A percentile compares a stretch with the other conserved stretches of the same genome.
Evolutionary conservation across 306 rosid genomes (phyloP).

Genomic region (Macrotyloma uniflorum): DNA sequence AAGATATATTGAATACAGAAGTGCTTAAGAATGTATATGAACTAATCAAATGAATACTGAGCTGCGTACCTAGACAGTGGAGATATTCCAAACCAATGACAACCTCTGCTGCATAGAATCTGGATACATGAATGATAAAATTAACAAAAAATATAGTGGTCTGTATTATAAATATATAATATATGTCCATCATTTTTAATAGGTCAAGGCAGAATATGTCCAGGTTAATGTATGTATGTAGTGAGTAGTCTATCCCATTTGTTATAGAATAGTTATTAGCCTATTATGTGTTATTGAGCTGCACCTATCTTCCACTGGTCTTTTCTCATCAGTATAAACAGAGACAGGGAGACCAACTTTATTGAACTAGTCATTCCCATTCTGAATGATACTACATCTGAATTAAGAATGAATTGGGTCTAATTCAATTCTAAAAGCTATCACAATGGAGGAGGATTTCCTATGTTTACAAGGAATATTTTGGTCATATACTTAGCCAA

Average conservation of each 20-base stretch:
- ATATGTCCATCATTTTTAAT: background rate
- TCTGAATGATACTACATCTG: background rate
- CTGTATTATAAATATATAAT: background rate
- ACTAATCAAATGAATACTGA: slow-evolving; percentile 24
- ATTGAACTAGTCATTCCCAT: background rate
- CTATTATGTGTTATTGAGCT: background rate
- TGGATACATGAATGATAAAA: slow-evolving; percentile 43
- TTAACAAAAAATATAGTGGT: slow-evolving; percentile 26
- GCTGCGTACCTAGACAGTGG: slow-evolving; percentile 83
- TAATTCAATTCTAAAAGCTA: background rate
- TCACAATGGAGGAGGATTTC: background rate
- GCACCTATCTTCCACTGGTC: background rate
- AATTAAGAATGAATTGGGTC: background rate
- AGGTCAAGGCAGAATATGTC: background rate
- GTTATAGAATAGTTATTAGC: background rate
- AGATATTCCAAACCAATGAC: slow-evolving; percentile 92
- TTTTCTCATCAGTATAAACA: background rate
- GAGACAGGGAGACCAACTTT: background rate
- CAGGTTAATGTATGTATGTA: background rate
- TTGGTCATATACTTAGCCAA: background rate
- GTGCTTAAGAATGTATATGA: slow-evolving; percentile 18
- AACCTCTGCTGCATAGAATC: slow-evolving; percentile 95
- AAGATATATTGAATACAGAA: slow-evolving; percentile 6
- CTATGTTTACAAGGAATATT: background rate
- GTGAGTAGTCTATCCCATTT: background rate